A percentile compares a stretch with the other conserved stretches of the same genome.
Conservation (phyloP, 2,329 filamentous ascomycete genomes). For the Fusarium marasasianum region DNA sequence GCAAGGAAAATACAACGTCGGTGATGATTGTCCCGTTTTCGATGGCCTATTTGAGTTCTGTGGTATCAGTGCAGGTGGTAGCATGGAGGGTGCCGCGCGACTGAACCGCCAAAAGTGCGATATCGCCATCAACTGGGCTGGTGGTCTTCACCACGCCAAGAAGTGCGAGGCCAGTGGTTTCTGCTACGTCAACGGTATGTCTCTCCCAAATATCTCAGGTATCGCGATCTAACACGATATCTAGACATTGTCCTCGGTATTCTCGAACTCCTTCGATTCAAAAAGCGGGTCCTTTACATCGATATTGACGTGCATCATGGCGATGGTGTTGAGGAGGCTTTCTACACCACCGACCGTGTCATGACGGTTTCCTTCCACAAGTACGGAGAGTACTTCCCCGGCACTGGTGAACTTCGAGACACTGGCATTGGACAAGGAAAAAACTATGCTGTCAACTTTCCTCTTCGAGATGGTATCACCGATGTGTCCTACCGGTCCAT, state of each 20-base stretch:
- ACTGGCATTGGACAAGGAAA: constrained; percentile 89
- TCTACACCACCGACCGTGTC: constrained; percentile 91
- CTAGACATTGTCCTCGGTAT: constrained; percentile 95
- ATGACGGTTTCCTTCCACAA: constrained; percentile 97
- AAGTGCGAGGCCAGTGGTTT: constrained; percentile 97
- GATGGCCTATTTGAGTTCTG: constrained; percentile 98
- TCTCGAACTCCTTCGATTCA: constrained; percentile 87
- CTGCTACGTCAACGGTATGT: constrained; percentile 93
- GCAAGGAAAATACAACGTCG: constrained; percentile 92
- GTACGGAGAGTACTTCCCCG: constrained; percentile 95
- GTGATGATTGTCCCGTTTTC: constrained; percentile 97
- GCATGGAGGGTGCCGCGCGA: constrained; percentile 90
- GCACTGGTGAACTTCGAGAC: constrained; percentile 86
- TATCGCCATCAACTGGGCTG: constrained; percentile 98
- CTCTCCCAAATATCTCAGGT: constrained; percentile 24
- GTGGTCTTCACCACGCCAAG: constrained; percentile 95
- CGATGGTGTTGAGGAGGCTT: constrained; percentile 92
- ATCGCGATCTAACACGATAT: constrained; percentile 12
- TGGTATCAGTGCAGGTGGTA: constrained; percentile 91
- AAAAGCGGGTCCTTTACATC: constrained; percentile 96
- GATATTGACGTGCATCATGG: constrained; percentile 96
- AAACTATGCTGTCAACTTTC: constrained; percentile 91
- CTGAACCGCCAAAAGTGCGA: constrained; percentile 92
- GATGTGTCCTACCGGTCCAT: constrained; percentile 90
- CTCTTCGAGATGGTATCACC: constrained; percentile 90